Evolutionary conservation across 768 basidiomycete species (phyloP).

Genomic region (Termitomyces sp.): DNA sequence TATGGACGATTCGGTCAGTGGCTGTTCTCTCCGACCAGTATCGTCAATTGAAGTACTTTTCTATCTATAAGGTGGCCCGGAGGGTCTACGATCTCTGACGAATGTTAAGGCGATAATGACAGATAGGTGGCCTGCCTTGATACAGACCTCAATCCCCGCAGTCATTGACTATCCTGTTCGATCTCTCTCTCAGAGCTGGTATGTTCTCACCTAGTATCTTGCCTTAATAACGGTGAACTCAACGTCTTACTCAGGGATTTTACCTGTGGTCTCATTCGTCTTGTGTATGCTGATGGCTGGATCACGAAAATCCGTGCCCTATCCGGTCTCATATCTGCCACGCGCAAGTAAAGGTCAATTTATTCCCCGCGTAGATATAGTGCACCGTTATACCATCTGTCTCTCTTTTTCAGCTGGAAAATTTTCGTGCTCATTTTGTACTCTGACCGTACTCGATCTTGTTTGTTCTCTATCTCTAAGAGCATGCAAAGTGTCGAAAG

Average conservation of each 20-base stretch:
- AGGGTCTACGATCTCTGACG: slow-evolving; percentile 85
- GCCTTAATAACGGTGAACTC: not conserved
- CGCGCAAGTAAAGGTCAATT: slow-evolving; percentile 23
- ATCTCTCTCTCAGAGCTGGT: slow-evolving; percentile 74
- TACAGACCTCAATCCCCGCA: slow-evolving; percentile 83
- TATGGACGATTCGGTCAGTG: slow-evolving; percentile 86
- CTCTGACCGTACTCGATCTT: not conserved
- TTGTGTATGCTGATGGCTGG: slow-evolving; percentile 51
- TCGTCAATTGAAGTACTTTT: slow-evolving; percentile 8
- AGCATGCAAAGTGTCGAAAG: not conserved
- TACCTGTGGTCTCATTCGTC: slow-evolving; percentile 41
- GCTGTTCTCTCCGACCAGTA: not conserved
- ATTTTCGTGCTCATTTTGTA: not conserved
- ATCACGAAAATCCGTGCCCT: slow-evolving; percentile 40
- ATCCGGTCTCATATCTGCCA: slow-evolving; percentile 30
- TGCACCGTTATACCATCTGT: not conserved
- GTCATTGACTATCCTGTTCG: slow-evolving; percentile 84
- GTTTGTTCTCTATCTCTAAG: not conserved
- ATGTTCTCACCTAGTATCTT: slow-evolving; percentile 17
- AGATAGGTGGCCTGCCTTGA: slow-evolving; percentile 79
- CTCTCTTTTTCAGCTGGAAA: not conserved
- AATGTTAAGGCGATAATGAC: slow-evolving; percentile 84
- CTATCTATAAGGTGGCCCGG: slow-evolving; percentile 71
- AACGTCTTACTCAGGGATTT: slow-evolving; percentile 36
- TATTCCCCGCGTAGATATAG: not conserved